Evolutionary conservation across 345 rosid species (phyloP), one percentile per base, ranked within the genome.

Genomic region (Gossypium bickii): DNA sequence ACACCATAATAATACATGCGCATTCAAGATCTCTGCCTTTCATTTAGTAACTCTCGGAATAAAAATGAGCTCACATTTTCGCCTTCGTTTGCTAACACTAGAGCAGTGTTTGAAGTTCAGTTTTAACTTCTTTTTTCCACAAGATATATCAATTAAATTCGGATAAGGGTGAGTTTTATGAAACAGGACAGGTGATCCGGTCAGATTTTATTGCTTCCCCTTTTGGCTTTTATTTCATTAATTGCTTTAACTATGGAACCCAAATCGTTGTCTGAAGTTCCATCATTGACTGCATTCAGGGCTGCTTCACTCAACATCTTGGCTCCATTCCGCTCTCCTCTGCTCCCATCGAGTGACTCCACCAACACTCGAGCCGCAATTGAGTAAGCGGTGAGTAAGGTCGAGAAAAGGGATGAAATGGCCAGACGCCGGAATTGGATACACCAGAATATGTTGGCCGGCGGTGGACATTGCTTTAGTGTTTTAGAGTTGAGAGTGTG

Each of bases 381-480:
- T 22, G 80, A 80, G 80, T 5, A 89, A 73, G 6, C 78, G 81
- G 70, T 82, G 80, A 67, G 93, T 78, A 78, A 92, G 88, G 73
- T 89, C 94, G 45, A 89, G 86, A 73, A 89, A 86, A 55, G 93
- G 89, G 74, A 89, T 84, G 67, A 92, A 61, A 80, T 92, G 97
- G 71, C 93, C 97, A 9, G 79, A 76, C 17, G 85, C 44, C 2
- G 88, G 85, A 79, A 81, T 86, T 5, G 97, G 93, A 56, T 79
- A 79, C 43, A 92, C 79, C 11, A 91, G 86, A 47, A 91, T 53
- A 80, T 88, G 91, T 3, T 84, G 76, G 1, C 72, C 74, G 73
- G 58, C n/a, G 29, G 61, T 20, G 7, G 13, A 57, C 61, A 57
- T 57, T 9, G 4, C 34, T 29, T 29, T 29, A 29, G 34, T 29